These are phyloP conservation scores for Prunella vulgaris DNA, from an alignment of 257 asterid species.

Conservation along the genomic window DNA sequence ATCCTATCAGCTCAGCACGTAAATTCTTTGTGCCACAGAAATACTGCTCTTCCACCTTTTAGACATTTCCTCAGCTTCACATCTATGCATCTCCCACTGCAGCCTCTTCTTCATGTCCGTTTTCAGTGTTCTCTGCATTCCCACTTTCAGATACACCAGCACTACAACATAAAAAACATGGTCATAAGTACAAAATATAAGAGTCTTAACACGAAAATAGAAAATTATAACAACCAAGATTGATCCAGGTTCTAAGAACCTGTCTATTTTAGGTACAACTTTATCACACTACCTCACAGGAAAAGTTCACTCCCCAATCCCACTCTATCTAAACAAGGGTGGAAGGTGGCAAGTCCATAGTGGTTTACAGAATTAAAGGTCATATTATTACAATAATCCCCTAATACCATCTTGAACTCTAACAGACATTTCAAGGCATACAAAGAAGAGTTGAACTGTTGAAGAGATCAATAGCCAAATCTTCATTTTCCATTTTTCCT, in stretches of 20 bases:
- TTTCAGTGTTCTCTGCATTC: conserved; percentile 31
- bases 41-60: conserved; percentile 7
- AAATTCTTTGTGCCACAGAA: conserved; percentile 18
- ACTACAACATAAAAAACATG: conserved; percentile 18
- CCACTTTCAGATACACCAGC: conserved; percentile 31
- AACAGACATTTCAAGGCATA: not conserved
- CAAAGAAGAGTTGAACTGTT: not conserved
- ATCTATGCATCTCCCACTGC: conserved; percentile 22
- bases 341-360: not conserved
- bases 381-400: not conserved
- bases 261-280: not conserved
- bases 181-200: not conserved
- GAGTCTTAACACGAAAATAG: not conserved
- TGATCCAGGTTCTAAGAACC: not conserved
- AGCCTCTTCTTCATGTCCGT: conserved; percentile 33
- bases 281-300: not conserved
- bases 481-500: not conserved
- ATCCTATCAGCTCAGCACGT: conserved; percentile 29
- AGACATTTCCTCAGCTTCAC: conserved; percentile 20
- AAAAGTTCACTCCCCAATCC: not conserved
- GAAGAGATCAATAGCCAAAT: not conserved
- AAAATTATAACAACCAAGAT: not conserved
- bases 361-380: not conserved
- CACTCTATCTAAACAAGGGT: not conserved
- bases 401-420: not conserved